Base-by-base conservation (phyloP, 805 yeast genomes). In the Kluyveromyces aestuarii region DNA sequence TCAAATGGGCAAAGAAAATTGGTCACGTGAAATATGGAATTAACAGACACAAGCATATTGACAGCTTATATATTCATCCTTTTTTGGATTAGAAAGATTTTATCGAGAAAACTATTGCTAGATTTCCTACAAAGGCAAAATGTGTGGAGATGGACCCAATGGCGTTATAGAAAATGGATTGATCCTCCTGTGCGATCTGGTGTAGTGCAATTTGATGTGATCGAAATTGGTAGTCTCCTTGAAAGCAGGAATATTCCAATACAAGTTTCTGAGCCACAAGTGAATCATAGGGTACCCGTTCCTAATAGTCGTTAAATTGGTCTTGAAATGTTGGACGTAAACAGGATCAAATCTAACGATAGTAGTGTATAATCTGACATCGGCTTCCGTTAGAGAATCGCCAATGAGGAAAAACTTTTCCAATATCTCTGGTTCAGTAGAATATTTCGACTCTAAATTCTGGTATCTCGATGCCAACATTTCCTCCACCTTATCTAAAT, bases 291-390 rank as follows among this genome's bases (percentile, higher is more conserved):
- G 97, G 64, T 80, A 91, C 54, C 87, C 86, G 40, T 60, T 65
- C 62, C 96, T 79, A 58, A 91, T 85, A 73, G 82, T 84, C 44
- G 82, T 82, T 52, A 88, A 66, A 67, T 91, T 91, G 67, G 96
- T 87, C 70, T 91, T 93, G 79, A 91, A 93, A 67, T 91, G 97
- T 67, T 90, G 96, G 47, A 84, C 91, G 62, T 91, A 91, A 19
- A 89, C 95, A 1, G 95, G 85, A 65, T 91, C 98, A 60, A 91
- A 91, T 59, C 99, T 79, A 41, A 88, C 74, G 50, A 91, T 82
- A 2, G 98, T 91, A 21, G 96, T 81, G 70, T 71, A 91, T 45
- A 91, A 76, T 55, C 97, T 76, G 50, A 91, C 74, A 65, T 91
- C 99, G 7, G 95, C 95, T 69, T 91, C 96, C 1, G 97, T 90